Conservation (phyloP, 805 yeast genomes). For the Ogataea pini region DNA sequence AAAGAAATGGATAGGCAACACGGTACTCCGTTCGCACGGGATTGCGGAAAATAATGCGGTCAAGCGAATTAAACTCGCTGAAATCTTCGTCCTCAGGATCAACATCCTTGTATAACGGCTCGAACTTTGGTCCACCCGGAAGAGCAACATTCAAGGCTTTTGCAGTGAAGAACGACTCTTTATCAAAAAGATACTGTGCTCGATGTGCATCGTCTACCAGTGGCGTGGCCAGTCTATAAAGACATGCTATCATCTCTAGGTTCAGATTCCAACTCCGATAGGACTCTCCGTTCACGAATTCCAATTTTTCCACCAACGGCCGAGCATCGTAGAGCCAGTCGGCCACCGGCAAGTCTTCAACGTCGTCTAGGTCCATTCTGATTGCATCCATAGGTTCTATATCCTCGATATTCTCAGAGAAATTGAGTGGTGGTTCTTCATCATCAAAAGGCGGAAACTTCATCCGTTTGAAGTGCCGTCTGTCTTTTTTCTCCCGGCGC, state of each 20-base stretch:
- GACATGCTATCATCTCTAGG: conserved; percentile 59
- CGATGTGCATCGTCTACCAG: conserved; percentile 66
- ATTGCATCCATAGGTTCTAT: conserved; percentile 74
- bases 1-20: conserved; percentile 84
- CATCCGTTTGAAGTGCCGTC: conserved; percentile 87
- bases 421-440: conserved; percentile 90
- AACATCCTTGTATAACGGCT: conserved; percentile 71
- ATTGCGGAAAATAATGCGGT: conserved; percentile 77
- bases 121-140: conserved; percentile 97
- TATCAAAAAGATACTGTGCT: conserved; percentile 71
- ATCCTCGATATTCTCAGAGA: conserved; percentile 76
- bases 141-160: conserved; percentile 84
- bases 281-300: conserved; percentile 71
- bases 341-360: conserved; percentile 57
- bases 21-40: conserved; percentile 80
- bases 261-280: conserved; percentile 72
- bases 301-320: conserved; percentile 62
- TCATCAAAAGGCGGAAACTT: conserved; percentile 96
- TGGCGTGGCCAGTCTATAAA: conserved; percentile 72
- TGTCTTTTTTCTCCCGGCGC: conserved; percentile 92
- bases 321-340: conserved; percentile 83
- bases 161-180: conserved; percentile 81
- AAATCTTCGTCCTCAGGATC: conserved; percentile 71
- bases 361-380: conserved; percentile 61
- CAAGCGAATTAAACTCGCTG: conserved; percentile 88